Conservation (phyloP, 805 yeast genomes). For the Saccharomycopsis selenospora region DNA sequence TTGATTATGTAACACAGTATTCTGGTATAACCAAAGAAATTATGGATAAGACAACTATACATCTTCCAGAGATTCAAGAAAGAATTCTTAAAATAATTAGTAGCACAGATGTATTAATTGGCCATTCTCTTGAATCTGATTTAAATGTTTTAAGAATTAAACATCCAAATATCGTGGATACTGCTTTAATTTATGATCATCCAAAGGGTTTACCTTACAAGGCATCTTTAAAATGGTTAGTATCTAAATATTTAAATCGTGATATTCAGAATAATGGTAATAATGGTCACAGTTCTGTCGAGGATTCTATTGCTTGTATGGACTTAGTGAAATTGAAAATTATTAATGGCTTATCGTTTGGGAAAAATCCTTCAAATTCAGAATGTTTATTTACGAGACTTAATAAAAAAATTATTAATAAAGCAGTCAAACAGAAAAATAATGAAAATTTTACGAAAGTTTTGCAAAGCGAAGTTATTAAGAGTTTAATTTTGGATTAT, state of each 20-base stretch:
- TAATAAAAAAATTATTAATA: slow-evolving; percentile 27
- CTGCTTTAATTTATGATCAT: slow-evolving; percentile 70
- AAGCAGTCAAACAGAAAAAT: slow-evolving; percentile 7
- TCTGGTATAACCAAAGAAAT: slow-evolving; percentile 81
- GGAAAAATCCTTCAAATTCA: slow-evolving; percentile 37
- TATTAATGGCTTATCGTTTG: slow-evolving; percentile 58
- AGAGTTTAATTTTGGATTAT: slow-evolving; percentile 24
- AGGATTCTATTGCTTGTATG: slow-evolving; percentile 76
- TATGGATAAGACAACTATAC: slow-evolving; percentile 54
- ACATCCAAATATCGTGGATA: slow-evolving; percentile 75
- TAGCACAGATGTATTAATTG: slow-evolving; percentile 64
- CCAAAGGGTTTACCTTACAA: slow-evolving; percentile 75
- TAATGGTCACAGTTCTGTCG: slow-evolving; percentile 77
- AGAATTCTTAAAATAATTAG: slow-evolving; percentile 42
- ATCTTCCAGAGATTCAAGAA: slow-evolving; percentile 59
- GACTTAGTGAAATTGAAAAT: slow-evolving; percentile 68
- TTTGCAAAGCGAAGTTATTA: background rate
- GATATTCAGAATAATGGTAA: slow-evolving; percentile 53
- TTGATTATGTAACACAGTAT: slow-evolving; percentile 73
- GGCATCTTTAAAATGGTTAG: slow-evolving; percentile 70
- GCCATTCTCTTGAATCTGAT: slow-evolving; percentile 88
- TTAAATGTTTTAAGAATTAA: slow-evolving; percentile 59
- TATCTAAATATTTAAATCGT: slow-evolving; percentile 45
- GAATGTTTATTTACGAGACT: slow-evolving; percentile 38
- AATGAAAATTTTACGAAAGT: slow-evolving; percentile 15